phyloP scores from a whole-genome alignment of 1,139 yeast species.

The Eremothecium sinecaudum region DNA sequence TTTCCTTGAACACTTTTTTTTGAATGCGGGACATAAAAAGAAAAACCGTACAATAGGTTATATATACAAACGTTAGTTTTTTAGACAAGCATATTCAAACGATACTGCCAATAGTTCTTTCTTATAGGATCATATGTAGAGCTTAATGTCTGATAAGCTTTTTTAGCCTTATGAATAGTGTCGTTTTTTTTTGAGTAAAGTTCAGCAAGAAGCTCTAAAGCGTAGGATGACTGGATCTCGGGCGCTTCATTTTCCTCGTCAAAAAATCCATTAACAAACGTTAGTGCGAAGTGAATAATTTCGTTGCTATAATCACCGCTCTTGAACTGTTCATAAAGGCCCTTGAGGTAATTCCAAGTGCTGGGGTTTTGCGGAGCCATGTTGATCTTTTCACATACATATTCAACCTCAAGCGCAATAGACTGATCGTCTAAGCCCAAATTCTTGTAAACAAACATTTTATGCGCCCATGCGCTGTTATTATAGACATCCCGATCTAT shows the following conservation, averaged over 20 bases:
- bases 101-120: conserved; percentile 52
- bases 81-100: conserved; percentile 1
- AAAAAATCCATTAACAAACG: conserved; percentile 33
- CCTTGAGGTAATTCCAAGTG: conserved; percentile 77
- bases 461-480: conserved; percentile 91
- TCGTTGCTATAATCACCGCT: conserved; percentile 27
- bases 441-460: conserved; percentile 45
- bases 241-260: conserved; percentile 20
- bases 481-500: conserved; percentile 63
- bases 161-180: conserved; percentile 32
- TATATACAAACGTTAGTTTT: too few species aligned
- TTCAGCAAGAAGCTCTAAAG: conserved; percentile 55
- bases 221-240: conserved; percentile 45
- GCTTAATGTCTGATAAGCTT: conserved; percentile 42
- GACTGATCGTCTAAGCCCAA: conserved; percentile 15
- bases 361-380: conserved; percentile 74
- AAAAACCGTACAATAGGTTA: too few species aligned
- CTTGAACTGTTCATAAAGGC: conserved; percentile 39
- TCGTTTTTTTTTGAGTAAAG: conserved; percentile 34
- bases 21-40: too few species aligned
- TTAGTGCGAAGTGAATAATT: conserved; percentile 38
- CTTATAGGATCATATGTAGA: conserved; percentile 58
- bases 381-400: conserved; percentile 34
- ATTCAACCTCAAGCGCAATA: conserved; percentile 15
- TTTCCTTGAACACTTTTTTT: too few species aligned